Percentiles rank a stretch among this genome's conserved stretches.
Evolutionary conservation across 2,329 filamentous ascomycete species (phyloP).

Genomic region (Nemania sp.): DNA sequence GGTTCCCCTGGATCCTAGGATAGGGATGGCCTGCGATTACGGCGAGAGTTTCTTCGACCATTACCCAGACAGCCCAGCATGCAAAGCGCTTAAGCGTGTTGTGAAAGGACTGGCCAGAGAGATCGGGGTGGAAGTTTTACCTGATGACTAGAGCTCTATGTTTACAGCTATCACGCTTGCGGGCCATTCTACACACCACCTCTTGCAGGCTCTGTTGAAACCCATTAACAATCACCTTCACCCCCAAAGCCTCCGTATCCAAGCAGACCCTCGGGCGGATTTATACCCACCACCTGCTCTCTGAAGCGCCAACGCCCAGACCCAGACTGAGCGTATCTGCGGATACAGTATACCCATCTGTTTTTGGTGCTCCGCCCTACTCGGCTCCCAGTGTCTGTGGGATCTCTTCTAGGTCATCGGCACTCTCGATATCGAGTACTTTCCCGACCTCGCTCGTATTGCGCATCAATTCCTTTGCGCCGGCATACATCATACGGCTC

Average conservation of each 20-base stretch:
- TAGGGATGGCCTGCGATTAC: slow-evolving; percentile 95
- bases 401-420: slow-evolving; percentile 82
- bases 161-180: neutral
- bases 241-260: neutral
- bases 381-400: slow-evolving; percentile 62
- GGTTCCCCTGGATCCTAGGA: slow-evolving; percentile 89
- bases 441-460: slow-evolving; percentile 88
- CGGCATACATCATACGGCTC: slow-evolving; percentile 90
- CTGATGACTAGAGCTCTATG: slow-evolving; percentile 42
- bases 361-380: slow-evolving; percentile 24
- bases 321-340: neutral
- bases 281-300: neutral
- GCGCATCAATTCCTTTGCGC: slow-evolving; percentile 93
- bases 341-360: neutral
- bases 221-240: neutral
- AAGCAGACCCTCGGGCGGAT: neutral
- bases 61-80: slow-evolving; percentile 92
- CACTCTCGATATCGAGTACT: slow-evolving; percentile 81
- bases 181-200: neutral
- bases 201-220: neutral
- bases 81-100: slow-evolving; percentile 77
- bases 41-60: slow-evolving; percentile 96
- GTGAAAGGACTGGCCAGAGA: slow-evolving; percentile 72
- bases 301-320: neutral
- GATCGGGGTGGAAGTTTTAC: slow-evolving; percentile 61